Evolutionary conservation across 164 flowering plant species (phyloP).

Genomic region (Chloranthus sessilifolius): DNA sequence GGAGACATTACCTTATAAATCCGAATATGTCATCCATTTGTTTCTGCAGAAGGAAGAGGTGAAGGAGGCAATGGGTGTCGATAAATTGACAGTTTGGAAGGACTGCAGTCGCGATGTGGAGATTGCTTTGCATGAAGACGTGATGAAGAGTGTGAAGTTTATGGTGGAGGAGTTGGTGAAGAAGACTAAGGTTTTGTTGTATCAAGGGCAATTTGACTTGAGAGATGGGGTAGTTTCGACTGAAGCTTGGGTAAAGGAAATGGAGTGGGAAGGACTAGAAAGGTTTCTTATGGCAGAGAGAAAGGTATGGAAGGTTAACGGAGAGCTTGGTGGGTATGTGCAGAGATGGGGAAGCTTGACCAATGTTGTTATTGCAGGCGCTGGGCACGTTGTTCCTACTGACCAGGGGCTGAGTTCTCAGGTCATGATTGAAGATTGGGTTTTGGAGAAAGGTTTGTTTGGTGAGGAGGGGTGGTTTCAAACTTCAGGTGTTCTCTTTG

Average conservation of each 20-base stretch:
- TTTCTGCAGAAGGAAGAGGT: constrained; percentile 29
- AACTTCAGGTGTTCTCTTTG: constrained; percentile 1
- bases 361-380: constrained; percentile 53
- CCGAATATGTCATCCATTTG: constrained; percentile 20
- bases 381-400: constrained; percentile 68
- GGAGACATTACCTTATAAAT: constrained; percentile 32
- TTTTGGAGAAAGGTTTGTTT: constrained; percentile 50
- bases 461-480: constrained; percentile 4
- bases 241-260: constrained; percentile 58
- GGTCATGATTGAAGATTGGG: constrained; percentile 75
- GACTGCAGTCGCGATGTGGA: constrained; percentile 46
- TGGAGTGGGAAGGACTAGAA: constrained; percentile 54
- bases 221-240: constrained; percentile 59
- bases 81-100: constrained; percentile 28
- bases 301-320: constrained; percentile 53
- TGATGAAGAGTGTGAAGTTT: constrained; percentile 69
- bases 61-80: constrained; percentile 42
- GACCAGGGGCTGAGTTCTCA: constrained; percentile 62
- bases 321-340: constrained; percentile 60
- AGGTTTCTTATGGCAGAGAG: constrained; percentile 44
- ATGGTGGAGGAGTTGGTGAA: constrained; percentile 37
- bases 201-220: constrained; percentile 38
- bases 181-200: constrained; percentile 38
- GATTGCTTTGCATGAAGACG: constrained; percentile 45
- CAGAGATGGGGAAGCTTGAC: constrained; percentile 58